A percentile compares a stretch with the other conserved stretches of the same genome.
Evolutionary conservation across 1,284 basidiomycete species (phyloP).

Genomic region (Baeospora myosura): DNA sequence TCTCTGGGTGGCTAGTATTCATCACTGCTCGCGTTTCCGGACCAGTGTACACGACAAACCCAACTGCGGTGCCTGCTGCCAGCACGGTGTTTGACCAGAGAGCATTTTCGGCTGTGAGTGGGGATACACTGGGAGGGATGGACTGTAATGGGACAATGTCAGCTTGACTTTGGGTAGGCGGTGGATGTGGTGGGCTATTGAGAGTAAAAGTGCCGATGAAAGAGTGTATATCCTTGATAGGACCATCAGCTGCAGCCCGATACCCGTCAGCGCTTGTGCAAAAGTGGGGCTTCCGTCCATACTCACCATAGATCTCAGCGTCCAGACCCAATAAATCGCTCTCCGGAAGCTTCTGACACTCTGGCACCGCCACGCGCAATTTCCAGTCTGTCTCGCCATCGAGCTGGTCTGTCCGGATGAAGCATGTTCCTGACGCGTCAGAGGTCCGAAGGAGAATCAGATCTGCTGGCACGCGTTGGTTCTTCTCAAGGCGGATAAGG

Average conservation of each 20-base stretch:
- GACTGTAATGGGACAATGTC: constrained; percentile 22
- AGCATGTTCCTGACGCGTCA: constrained; percentile 87
- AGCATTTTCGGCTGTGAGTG: constrained; percentile 88
- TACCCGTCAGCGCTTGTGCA: constrained; percentile 1
- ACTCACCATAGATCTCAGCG: constrained; percentile 77
- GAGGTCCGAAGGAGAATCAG: constrained; percentile 86
- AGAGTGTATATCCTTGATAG: constrained; percentile 94
- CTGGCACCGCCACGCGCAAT: constrained; percentile 80
- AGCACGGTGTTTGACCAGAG: constrained; percentile 98
- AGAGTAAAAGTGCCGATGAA: constrained; percentile 92
- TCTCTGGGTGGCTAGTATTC: constrained; percentile 96
- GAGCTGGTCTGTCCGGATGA: constrained; percentile 95
- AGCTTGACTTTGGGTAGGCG: constrained; percentile 3
- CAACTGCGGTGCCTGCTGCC: constrained; percentile 89
- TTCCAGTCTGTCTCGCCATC: constrained; percentile 99
- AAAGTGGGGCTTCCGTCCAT: too few species aligned
- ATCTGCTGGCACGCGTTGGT: constrained; percentile 94
- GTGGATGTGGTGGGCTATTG: constrained; percentile 44
- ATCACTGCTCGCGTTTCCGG: constrained; percentile 95
- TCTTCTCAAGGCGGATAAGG: constrained; percentile 90
- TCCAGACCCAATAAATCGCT: constrained; percentile 66
- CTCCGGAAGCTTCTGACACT: constrained; percentile 73
- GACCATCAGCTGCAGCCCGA: constrained; percentile 68
- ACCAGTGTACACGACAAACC: constrained; percentile 92
- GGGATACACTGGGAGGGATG: constrained; percentile 62